phyloP scores from a whole-genome alignment of 345 rosid species.

The Eucalyptus lansdowneana region DNA sequence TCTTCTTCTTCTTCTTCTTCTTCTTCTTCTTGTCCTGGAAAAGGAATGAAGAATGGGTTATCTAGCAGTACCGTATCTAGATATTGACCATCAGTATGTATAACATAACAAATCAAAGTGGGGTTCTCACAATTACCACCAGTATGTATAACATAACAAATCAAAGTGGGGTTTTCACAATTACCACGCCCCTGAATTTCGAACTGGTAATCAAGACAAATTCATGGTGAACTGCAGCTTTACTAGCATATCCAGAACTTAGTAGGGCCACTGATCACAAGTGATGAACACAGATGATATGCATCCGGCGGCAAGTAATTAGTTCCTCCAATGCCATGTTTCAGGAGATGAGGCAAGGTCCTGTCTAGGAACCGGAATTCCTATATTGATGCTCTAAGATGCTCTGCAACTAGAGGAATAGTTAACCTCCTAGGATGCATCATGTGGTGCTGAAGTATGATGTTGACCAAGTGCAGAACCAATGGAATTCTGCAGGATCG shows the following conservation, averaged over 20 bases:
- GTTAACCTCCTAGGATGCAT: neutral
- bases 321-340: neutral
- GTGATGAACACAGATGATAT: neutral
- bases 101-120: neutral
- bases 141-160: neutral
- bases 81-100: neutral
- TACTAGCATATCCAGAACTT: neutral
- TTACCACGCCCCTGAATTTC: neutral
- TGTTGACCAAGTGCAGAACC: neutral
- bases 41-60: neutral
- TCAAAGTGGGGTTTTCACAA: neutral
- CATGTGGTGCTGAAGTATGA: neutral
- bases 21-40: no score
- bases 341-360: neutral
- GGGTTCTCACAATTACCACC: neutral
- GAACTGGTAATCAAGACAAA: neutral
- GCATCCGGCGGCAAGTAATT: neutral
- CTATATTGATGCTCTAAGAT: neutral
- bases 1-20: no score
- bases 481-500: neutral
- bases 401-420: neutral
- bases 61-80: neutral
- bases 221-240: neutral
- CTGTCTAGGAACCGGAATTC: neutral
- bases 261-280: neutral